Base-by-base conservation (phyloP, 345 rosid genomes). In the Turritis glabra region DNA sequence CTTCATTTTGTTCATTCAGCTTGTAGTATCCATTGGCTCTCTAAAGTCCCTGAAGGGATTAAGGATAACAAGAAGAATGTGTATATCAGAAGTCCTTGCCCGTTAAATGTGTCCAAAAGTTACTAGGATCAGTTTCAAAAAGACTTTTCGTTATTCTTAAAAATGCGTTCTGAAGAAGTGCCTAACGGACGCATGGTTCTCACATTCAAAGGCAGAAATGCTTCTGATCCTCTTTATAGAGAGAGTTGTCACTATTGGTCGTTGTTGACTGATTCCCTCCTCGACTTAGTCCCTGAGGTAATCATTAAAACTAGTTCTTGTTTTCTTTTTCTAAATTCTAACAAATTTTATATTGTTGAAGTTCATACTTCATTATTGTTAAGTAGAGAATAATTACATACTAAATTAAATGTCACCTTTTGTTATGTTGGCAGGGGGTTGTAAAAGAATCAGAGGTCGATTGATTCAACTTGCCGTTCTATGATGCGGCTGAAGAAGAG, bases 81-180 rank as follows among this genome's bases (percentile, higher is more conserved):
- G 6, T 78, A 57, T 23, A 14, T 69, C 3, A 44, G 44, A 19
- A 69, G 55, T 8, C 35, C 71, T 7, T 75, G 86, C 43, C 82
- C 81, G 23, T 48, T 54, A 1, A 51, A 35, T 2, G 84, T 82
- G 0, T 23, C 30, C 5, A 65, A 75, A 54, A 74, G 84, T 29
- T 85, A 81, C 40, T 29, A 32, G 15, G 19, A 61, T 7, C 88
- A 84, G 55, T 88, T 84, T 29, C 64, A 79, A 13, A 29, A 22
- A 1, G 90, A 86, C 53, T 86, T 88, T 60, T 64, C 75, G 0
- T 15, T 3, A 6, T 84, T 88, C 55, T 27, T 82, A 7, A 72
- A 61, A 23, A 37, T 54, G 17, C 77, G 85, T 1, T 61, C 77
- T 0, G 22, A 83, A 23, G 90, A 88, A 9, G 26, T 75, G 22